Conservation (phyloP, 257 asterid genomes). For the Henckelia pumila region DNA sequence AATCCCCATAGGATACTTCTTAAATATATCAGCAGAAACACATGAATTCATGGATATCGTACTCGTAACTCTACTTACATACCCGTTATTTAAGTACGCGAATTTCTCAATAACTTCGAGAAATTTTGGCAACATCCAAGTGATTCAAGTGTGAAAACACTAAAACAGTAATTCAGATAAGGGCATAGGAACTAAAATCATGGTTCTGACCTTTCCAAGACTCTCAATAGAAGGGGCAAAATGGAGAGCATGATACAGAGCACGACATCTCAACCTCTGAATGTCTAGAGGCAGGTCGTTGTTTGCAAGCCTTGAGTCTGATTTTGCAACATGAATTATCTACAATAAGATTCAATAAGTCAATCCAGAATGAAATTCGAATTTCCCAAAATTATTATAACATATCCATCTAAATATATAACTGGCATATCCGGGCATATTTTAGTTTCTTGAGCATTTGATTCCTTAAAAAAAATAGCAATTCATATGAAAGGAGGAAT, state of each 20-base stretch:
- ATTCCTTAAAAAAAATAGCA: neutral
- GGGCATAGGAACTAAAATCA: slow-evolving; percentile 10
- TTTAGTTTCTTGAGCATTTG: neutral
- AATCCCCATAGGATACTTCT: slow-evolving; percentile 60
- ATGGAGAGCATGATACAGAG: slow-evolving; percentile 76
- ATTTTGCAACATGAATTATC: slow-evolving; percentile 91
- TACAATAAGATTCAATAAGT: slow-evolving; percentile 36
- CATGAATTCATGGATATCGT: slow-evolving; percentile 18
- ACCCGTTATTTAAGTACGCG: slow-evolving; percentile 8
- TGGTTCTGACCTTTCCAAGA: slow-evolving; percentile 74
- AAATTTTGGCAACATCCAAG: slow-evolving; percentile 10
- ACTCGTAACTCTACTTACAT: slow-evolving; percentile 3
- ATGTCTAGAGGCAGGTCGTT: slow-evolving; percentile 90
- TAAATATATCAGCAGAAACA: slow-evolving; percentile 42
- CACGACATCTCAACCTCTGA: slow-evolving; percentile 97
- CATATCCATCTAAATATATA: slow-evolving; percentile 11
- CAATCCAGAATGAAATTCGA: slow-evolving; percentile 7
- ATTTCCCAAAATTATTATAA: slow-evolving; percentile 14
- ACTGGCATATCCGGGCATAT: neutral
- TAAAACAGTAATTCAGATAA: slow-evolving; percentile 12
- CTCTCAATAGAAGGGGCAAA: slow-evolving; percentile 76
- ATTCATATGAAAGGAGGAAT: too few relatives aligned
- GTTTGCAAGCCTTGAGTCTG: slow-evolving; percentile 97
- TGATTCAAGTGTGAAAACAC: neutral
- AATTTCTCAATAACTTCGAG: slow-evolving; percentile 9